Base-by-base conservation (phyloP, 106 monocot species). In the Dendrobium nobile region DNA sequence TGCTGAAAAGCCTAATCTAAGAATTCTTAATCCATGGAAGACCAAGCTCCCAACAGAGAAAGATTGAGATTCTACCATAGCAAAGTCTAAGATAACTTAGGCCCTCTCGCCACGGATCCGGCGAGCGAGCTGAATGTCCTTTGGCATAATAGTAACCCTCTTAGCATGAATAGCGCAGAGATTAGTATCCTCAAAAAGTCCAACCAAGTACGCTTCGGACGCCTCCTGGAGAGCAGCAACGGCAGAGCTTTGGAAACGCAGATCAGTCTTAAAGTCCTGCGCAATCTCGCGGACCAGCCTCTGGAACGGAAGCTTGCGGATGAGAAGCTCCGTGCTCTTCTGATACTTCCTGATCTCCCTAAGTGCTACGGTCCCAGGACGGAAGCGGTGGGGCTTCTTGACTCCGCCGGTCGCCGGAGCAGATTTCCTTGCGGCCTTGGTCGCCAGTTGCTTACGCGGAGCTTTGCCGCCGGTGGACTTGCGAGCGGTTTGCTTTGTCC, bases 211-310 rank as follows among this genome's bases (percentile, higher is more conserved):
- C 31, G 80, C 26, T 65, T 80, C 72, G 1, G 80, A 64, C 0
- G 73, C 80, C 73, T 80, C 80, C 80, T 80, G 80, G 5, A 80
- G 80, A 11, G 80, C 73, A 17, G 80, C 73, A 5, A 80, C 73
- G 4, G 80, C 80, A 15, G 80, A 73, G 45, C 44, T 45, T 40
- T 80, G 73, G 73, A 80, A 73, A 2, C 73, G 47, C 20, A 80
- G 80, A n/a, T 80, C 80, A 37, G 80, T 80, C 80, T 80, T 80
- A 54, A 80, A 80, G 54, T 80, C 80, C 73, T 80, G 80, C 0
- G 73, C 73, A 19, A 80, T 80, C 45, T 80, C 80, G 6, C 80
- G 68, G 3, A 80, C 80, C 33, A 80, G 8, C 8, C 80, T 31
- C 72, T 80, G 80, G 68, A 79, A 79, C 1, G 79, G 79, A 67